Percentiles rank a stretch among this genome's conserved stretches.
Conservation (phyloP, 83 land plant species). For the Diphasiastrum complanatum region DNA sequence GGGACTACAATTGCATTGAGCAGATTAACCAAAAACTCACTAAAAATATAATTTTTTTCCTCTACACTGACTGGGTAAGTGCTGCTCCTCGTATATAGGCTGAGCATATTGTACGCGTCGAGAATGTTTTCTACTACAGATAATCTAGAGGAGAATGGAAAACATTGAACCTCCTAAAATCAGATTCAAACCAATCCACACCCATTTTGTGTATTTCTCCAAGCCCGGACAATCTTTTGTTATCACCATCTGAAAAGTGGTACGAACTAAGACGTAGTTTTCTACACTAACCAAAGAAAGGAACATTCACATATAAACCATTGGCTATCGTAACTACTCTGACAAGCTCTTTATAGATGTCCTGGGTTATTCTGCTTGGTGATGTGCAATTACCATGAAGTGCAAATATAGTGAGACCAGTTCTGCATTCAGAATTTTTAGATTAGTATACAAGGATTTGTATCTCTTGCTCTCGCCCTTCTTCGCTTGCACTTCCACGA, state of each 20-base stretch:
- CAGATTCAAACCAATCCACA: constrained; percentile 58
- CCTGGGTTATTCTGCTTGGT: constrained; percentile 50
- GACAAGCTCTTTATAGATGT: constrained; percentile 39
- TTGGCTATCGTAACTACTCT: constrained; percentile 31
- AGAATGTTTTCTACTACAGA: constrained; percentile 53
- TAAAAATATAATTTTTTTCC: too few species aligned
- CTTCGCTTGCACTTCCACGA: too few species aligned
- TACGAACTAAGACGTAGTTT: constrained; percentile 62
- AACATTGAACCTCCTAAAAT: constrained; percentile 68
- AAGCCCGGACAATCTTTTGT: constrained; percentile 48
- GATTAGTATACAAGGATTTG: constrained; percentile 2
- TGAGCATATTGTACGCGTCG: background rate
- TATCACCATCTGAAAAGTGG: constrained; percentile 43
- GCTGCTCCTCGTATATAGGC: background rate
- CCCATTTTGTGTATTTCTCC: constrained; percentile 41
- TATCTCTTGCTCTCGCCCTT: too few species aligned
- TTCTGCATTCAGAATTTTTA: constrained; percentile 33
- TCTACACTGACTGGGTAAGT: too few species aligned
- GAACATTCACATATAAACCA: constrained; percentile 36
- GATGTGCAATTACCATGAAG: constrained; percentile 38
- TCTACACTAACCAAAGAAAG: constrained; percentile 42
- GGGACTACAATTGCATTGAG: too few species aligned
- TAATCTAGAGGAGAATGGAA: constrained; percentile 69
- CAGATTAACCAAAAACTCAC: too few species aligned
- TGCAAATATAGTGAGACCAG: constrained; percentile 55